Conservation (phyloP, 495 filamentous ascomycete species). For the Cryomyces antarcticus region DNA sequence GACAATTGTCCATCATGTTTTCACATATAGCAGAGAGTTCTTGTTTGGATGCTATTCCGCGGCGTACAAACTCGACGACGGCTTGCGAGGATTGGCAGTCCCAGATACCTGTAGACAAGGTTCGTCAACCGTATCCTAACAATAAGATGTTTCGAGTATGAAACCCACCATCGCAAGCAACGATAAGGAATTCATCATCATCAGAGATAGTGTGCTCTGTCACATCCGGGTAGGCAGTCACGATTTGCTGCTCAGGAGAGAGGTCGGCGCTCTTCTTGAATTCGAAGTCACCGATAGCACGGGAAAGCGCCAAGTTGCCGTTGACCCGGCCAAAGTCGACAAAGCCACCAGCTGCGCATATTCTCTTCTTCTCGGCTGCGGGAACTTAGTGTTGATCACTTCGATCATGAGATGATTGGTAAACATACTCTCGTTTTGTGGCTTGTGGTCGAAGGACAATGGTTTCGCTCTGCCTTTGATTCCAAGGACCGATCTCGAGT, state of each 20-base stretch:
- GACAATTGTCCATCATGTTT: slow-evolving; percentile 99
- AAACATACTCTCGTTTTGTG: slow-evolving; percentile 76
- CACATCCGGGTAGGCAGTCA: slow-evolving; percentile 90
- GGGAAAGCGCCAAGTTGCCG: slow-evolving; percentile 90
- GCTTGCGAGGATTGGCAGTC: slow-evolving; percentile 97
- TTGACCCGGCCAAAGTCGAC: slow-evolving; percentile 98
- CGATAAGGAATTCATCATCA: slow-evolving; percentile 90
- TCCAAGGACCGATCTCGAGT: slow-evolving; percentile 82
- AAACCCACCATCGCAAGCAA: slow-evolving; percentile 87
- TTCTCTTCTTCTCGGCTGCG: slow-evolving; percentile 84
- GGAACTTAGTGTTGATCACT: slow-evolving; percentile 1
- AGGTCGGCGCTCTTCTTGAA: slow-evolving; percentile 99
- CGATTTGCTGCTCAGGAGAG: slow-evolving; percentile 89
- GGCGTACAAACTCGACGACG: slow-evolving; percentile 87
- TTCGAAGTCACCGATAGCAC: slow-evolving; percentile 96
- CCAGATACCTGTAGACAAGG: slow-evolving; percentile 61
- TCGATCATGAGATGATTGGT: not conserved
- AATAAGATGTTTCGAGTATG: not conserved
- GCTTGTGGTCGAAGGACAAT: slow-evolving; percentile 94
- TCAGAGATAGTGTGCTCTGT: slow-evolving; percentile 71
- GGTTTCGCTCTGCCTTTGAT: slow-evolving; percentile 94
- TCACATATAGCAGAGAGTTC: slow-evolving; percentile 83
- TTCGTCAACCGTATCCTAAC: slow-evolving; percentile 1
- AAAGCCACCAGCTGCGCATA: slow-evolving; percentile 87
- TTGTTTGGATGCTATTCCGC: slow-evolving; percentile 90